Evolutionary conservation across 192 early-diverging fungal genomes (phyloP).

Genomic region (Linnemannia elongata): DNA sequence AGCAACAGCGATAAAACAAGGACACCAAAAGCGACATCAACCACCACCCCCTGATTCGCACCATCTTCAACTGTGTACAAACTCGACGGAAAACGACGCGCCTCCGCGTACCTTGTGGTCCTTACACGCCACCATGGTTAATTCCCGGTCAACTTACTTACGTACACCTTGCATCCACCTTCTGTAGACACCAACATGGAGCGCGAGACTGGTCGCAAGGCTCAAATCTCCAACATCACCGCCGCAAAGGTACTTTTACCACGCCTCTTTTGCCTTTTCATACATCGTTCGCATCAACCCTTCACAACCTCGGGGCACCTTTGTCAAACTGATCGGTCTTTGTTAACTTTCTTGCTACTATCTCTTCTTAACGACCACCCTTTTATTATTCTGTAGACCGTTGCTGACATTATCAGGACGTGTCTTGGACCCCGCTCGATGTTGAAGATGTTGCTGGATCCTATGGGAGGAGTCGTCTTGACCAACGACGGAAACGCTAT

Average conservation of each 20-base stretch:
- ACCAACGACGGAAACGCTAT: slow-evolving; percentile 99
- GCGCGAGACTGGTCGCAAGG: slow-evolving; percentile 95
- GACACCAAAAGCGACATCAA: background rate
- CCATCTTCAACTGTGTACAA: background rate
- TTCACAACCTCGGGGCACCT: background rate
- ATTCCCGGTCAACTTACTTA: background rate
- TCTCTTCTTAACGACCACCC: background rate
- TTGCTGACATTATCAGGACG: slow-evolving; percentile 98
- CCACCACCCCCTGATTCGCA: background rate
- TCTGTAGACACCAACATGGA: slow-evolving; percentile 86
- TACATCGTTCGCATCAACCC: background rate
- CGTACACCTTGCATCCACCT: slow-evolving; percentile 2
- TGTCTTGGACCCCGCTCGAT: slow-evolving; percentile 98
- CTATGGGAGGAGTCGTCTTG: slow-evolving; percentile 99
- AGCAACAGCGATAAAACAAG: background rate
- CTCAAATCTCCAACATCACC: slow-evolving; percentile 97
- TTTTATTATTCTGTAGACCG: slow-evolving; percentile 71
- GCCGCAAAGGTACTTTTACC: slow-evolving; percentile 88
- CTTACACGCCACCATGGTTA: background rate
- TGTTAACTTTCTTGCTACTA: background rate
- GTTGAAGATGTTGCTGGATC: slow-evolving; percentile 99
- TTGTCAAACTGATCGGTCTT: background rate
- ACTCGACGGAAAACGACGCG: background rate
- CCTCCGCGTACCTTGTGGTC: background rate
- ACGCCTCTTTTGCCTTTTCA: background rate